These are phyloP conservation scores for Drechslera avenae DNA, from an alignment of 2,329 filamentous ascomycete species.

Conservation along the genomic window DNA sequence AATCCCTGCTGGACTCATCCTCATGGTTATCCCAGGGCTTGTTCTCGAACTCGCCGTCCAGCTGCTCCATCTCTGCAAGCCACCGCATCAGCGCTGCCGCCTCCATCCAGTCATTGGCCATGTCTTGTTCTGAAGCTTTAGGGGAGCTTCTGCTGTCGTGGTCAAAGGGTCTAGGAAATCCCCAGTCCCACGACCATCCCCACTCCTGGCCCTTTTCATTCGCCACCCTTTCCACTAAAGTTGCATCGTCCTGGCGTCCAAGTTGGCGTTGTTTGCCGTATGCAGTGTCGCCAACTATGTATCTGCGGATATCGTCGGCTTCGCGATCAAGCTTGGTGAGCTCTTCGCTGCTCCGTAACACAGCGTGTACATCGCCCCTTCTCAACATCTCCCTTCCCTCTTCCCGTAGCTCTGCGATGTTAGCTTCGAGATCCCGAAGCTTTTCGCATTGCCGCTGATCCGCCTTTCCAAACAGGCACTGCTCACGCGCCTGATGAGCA, in stretches of 20 bases:
- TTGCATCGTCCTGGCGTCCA: slow-evolving; percentile 12
- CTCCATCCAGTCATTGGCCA: not conserved
- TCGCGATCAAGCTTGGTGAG: slow-evolving; percentile 32
- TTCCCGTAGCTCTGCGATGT: slow-evolving; percentile 26
- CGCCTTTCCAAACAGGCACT: slow-evolving; percentile 42
- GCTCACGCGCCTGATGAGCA: slow-evolving; percentile 35
- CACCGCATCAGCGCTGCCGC: slow-evolving; percentile 6
- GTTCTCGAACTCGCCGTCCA: slow-evolving; percentile 12
- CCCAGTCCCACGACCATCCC: slow-evolving; percentile 45
- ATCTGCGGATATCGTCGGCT: slow-evolving; percentile 33
- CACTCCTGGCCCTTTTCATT: slow-evolving; percentile 42
- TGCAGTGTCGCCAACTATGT: slow-evolving; percentile 26
- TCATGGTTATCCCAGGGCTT: slow-evolving; percentile 11
- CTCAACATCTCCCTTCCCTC: slow-evolving; percentile 35
- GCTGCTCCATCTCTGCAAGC: slow-evolving; percentile 13
- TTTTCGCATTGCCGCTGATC: slow-evolving; percentile 34
- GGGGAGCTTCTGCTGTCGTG: slow-evolving; percentile 6
- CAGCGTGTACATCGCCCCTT: slow-evolving; percentile 33
- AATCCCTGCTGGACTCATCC: slow-evolving; percentile 9
- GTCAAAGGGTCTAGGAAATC: slow-evolving; percentile 37
- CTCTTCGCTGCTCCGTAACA: slow-evolving; percentile 42
- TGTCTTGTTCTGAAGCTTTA: slow-evolving; percentile 4
- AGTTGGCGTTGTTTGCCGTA: not conserved
- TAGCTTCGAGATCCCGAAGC: slow-evolving; percentile 29
- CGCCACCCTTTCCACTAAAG: slow-evolving; percentile 35